phyloP scores from a whole-genome alignment of 345 rosid species.

The Citrus glauca region DNA sequence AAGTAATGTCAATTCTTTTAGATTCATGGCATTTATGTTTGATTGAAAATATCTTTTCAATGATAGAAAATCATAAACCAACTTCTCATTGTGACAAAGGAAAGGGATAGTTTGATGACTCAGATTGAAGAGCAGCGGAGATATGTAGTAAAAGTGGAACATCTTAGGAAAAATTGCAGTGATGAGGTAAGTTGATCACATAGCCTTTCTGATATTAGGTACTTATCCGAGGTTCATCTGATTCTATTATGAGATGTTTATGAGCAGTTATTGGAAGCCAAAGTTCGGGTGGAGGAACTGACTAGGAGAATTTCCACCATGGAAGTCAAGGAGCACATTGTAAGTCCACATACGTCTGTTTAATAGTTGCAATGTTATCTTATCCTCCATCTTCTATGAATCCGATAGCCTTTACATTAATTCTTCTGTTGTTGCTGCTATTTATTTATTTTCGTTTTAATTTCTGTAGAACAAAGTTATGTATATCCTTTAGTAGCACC shows the following conservation, averaged over 20 bases:
- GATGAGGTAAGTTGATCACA: constrained; percentile 23
- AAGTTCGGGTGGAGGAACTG: constrained; percentile 37
- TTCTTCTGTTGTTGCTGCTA: too few relatives aligned
- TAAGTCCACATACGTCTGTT: not conserved
- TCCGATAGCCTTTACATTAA: not conserved
- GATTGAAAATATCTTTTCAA: not conserved
- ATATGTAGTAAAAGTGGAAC: constrained; percentile 17
- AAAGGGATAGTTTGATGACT: constrained; percentile 33
- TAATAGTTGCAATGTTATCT: not conserved
- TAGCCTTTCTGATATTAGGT: not conserved
- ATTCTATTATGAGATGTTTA: constrained; percentile 1
- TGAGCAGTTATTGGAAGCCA: constrained; percentile 40
- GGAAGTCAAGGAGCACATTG: constrained; percentile 33
- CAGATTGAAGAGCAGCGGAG: constrained; percentile 29
- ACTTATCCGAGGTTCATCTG: not conserved
- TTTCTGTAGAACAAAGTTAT: too few relatives aligned
- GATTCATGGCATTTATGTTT: not conserved
- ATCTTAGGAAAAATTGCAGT: constrained; percentile 12
- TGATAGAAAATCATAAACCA: constrained; percentile 32
- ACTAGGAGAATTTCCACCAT: constrained; percentile 29
- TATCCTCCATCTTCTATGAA: not conserved
- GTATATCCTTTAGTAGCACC: too few relatives aligned
- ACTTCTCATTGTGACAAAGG: constrained; percentile 24
- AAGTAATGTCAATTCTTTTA: not conserved
- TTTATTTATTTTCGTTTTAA: too few relatives aligned